phyloP scores from a whole-genome alignment of 768 basidiomycete genomes.

The Pleurotus tuber-regium region DNA sequence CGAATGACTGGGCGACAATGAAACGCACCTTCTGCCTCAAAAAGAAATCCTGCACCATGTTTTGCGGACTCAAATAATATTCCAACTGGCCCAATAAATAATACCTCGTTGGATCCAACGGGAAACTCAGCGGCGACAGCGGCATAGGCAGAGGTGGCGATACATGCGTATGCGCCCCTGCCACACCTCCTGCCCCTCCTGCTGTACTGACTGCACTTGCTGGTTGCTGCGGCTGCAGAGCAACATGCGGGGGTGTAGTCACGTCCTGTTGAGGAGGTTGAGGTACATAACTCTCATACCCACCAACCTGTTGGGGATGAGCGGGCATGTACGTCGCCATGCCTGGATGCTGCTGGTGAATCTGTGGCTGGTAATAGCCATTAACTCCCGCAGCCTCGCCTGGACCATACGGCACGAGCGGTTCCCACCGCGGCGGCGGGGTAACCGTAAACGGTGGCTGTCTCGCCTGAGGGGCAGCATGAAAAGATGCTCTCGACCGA shows the following conservation, averaged over 20 bases:
- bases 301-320: slow-evolving; percentile 11
- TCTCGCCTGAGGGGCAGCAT: slow-evolving; percentile 24
- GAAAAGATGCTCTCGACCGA: slow-evolving; percentile 26
- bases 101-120: slow-evolving; percentile 63
- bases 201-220: too few relatives aligned
- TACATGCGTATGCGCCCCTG: too few relatives aligned
- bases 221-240: too few relatives aligned
- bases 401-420: slow-evolving; percentile 19
- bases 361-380: slow-evolving; percentile 26
- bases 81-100: slow-evolving; percentile 82
- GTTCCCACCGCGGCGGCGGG: slow-evolving; percentile 31
- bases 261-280: slow-evolving; percentile 20
- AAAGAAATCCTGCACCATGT: slow-evolving; percentile 85
- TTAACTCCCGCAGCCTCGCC: slow-evolving; percentile 15
- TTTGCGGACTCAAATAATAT: slow-evolving; percentile 90
- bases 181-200: too few relatives aligned
- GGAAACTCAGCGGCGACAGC: slow-evolving; percentile 43
- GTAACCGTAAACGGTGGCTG: slow-evolving; percentile 28
- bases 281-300: slow-evolving; percentile 24
- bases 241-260: slow-evolving; percentile 16
- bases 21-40: slow-evolving; percentile 69
- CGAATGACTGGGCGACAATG: too few relatives aligned
- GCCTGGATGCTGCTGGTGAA: background rate
- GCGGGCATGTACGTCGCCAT: slow-evolving; percentile 25
- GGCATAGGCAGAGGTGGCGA: slow-evolving; percentile 46